These are phyloP conservation scores for Phtheirospermum japonicum DNA, from an alignment of 257 asterid genomes.

Conservation along the genomic window DNA sequence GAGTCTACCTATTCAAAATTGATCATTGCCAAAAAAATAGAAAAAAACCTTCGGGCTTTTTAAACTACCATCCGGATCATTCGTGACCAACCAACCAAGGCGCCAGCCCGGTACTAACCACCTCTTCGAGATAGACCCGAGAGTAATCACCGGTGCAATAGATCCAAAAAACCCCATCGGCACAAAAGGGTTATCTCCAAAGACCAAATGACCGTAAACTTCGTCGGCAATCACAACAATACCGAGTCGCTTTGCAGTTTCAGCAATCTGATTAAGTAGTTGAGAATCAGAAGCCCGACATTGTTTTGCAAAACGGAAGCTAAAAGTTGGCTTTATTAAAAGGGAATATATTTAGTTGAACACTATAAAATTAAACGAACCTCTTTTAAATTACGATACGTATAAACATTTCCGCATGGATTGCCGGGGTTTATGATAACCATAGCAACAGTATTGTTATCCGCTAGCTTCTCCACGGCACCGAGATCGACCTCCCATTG, in stretches of 20 bases:
- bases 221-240: conserved; percentile 71
- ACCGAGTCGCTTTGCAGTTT: conserved; percentile 66
- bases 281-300: too few relatives aligned
- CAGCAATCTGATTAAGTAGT: conserved; percentile 54
- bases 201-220: conserved; percentile 86
- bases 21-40: background rate
- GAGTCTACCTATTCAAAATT: background rate
- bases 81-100: conserved; percentile 80
- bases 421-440: conserved; percentile 86
- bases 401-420: conserved; percentile 87
- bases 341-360: too few relatives aligned
- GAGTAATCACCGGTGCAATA: conserved; percentile 63
- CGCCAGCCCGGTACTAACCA: conserved; percentile 98
- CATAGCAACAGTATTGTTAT: conserved; percentile 70
- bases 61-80: conserved; percentile 57
- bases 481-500: conserved; percentile 77
- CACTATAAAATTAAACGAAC: conserved; percentile 26
- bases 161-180: conserved; percentile 84
- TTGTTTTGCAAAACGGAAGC: too few relatives aligned
- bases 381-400: conserved; percentile 62
- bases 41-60: conserved; percentile 46
- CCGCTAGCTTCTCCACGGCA: conserved; percentile 65
- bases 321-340: too few relatives aligned
- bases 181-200: conserved; percentile 71
- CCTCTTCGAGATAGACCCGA: conserved; percentile 87